These are phyloP conservation scores for Apophysomyces elegans DNA, from an alignment of 371 early-diverging fungal genomes.

Conservation along the genomic window DNA sequence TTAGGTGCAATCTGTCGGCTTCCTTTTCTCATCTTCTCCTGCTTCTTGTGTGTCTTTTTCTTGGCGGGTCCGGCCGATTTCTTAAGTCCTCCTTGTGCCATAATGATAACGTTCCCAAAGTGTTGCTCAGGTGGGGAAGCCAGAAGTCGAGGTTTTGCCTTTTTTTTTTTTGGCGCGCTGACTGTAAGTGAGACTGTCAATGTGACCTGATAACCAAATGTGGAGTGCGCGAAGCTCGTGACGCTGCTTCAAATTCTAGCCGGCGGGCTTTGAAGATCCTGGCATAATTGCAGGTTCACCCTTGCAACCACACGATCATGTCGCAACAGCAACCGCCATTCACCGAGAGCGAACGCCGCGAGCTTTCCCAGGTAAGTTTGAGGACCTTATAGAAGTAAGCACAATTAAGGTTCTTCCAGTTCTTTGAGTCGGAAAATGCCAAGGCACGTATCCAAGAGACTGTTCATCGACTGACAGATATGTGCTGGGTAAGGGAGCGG, in stretches of 20 bases:
- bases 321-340: constrained; percentile 45
- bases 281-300: constrained; percentile 2
- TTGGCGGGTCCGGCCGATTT: constrained; percentile 42
- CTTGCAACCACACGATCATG: constrained; percentile 6
- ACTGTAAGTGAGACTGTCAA: too few relatives aligned
- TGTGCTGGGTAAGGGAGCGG: constrained; percentile 61
- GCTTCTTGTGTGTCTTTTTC: constrained; percentile 55
- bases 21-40: constrained; percentile 61
- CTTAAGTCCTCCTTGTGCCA: constrained; percentile 61
- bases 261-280: not conserved
- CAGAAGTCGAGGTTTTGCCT: too few relatives aligned
- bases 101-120: constrained; percentile 10
- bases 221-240: too few relatives aligned
- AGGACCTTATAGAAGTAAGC: not conserved
- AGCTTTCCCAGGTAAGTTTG: constrained; percentile 52
- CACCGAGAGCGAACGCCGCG: constrained; percentile 63
- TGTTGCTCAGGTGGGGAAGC: too few relatives aligned
- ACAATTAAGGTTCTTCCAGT: constrained; percentile 26
- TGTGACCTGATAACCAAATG: too few relatives aligned
- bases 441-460: constrained; percentile 73
- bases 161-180: too few relatives aligned
- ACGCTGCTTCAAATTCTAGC: not conserved
- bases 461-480: constrained; percentile 73
- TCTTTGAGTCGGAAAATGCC: constrained; percentile 74
- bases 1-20: constrained; percentile 66